Conservation (phyloP, 345 rosid genomes). For the Sonneratia caseolaris region DNA sequence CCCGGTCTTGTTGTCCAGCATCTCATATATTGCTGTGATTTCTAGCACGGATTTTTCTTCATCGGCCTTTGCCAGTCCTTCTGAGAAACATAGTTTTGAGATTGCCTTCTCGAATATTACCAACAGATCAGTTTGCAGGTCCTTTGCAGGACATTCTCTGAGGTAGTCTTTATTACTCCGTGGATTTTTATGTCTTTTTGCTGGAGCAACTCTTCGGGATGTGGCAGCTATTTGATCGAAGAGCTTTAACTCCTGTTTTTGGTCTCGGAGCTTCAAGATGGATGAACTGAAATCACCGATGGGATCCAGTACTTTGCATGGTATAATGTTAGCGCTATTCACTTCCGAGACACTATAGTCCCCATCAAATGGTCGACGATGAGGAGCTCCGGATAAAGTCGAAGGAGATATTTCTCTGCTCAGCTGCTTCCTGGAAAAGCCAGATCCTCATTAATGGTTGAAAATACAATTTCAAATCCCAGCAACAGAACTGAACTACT, state of each 20-base stretch:
- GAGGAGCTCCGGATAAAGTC: constrained; percentile 13
- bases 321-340: constrained; percentile 15
- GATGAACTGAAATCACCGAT: constrained; percentile 32
- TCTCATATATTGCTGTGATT: constrained; percentile 51
- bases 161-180: not conserved
- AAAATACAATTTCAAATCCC: not conserved
- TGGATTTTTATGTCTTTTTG: not conserved
- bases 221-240: constrained; percentile 31
- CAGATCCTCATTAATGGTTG: not conserved
- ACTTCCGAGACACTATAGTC: constrained; percentile 14
- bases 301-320: constrained; percentile 23
- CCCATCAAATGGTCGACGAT: constrained; percentile 14
- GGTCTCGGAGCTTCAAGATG: constrained; percentile 27
- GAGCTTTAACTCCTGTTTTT: constrained; percentile 20
- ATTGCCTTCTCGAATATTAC: constrained; percentile 45
- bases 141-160: constrained; percentile 6
- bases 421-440: constrained; percentile 25
- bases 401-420: constrained; percentile 1
- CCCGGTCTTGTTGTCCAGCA: constrained; percentile 52
- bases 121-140: constrained; percentile 31
- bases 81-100: constrained; percentile 38
- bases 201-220: constrained; percentile 5
- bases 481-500: not conserved
- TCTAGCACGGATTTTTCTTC: constrained; percentile 53
- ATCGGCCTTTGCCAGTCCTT: constrained; percentile 29